These are phyloP conservation scores for Jatropha podagrica DNA, from an alignment of 441 rosid species.

Conservation along the genomic window DNA sequence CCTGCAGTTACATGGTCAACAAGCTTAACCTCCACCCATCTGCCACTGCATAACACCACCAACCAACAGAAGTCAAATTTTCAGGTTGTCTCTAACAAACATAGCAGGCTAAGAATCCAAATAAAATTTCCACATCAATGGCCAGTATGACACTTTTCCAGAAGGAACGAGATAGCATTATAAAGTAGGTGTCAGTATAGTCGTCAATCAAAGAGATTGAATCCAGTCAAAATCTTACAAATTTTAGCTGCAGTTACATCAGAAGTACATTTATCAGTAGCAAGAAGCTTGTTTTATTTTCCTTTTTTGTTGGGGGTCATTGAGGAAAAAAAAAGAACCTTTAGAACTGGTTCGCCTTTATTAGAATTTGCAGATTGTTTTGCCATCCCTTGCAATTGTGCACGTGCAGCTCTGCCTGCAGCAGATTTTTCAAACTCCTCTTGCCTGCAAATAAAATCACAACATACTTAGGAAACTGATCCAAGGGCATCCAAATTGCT, in stretches of 20 bases:
- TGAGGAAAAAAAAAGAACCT: slow-evolving; percentile 41
- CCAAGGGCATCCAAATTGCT: slow-evolving; percentile 1
- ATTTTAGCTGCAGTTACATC: neutral
- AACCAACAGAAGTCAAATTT: slow-evolving; percentile 23
- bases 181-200: neutral
- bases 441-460: slow-evolving; percentile 47
- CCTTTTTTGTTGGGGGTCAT: neutral
- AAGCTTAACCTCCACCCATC: slow-evolving; percentile 39
- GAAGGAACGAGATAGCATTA: neutral
- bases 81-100: slow-evolving; percentile 9
- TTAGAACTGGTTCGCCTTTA: slow-evolving; percentile 81
- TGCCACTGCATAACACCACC: slow-evolving; percentile 65
- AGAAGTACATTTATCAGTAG: neutral
- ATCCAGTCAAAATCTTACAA: neutral
- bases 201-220: neutral
- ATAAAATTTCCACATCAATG: neutral
- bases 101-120: slow-evolving; percentile 2
- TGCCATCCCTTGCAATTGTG: slow-evolving; percentile 69
- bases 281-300: neutral
- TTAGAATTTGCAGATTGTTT: slow-evolving; percentile 71
- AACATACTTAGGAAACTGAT: slow-evolving; percentile 4
- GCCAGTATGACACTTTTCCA: neutral
- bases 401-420: slow-evolving; percentile 89
- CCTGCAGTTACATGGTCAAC: slow-evolving; percentile 16
- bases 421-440: slow-evolving; percentile 88